phyloP scores from a whole-genome alignment of 768 basidiomycete species.

The Phanerodontia chrysosporium region DNA sequence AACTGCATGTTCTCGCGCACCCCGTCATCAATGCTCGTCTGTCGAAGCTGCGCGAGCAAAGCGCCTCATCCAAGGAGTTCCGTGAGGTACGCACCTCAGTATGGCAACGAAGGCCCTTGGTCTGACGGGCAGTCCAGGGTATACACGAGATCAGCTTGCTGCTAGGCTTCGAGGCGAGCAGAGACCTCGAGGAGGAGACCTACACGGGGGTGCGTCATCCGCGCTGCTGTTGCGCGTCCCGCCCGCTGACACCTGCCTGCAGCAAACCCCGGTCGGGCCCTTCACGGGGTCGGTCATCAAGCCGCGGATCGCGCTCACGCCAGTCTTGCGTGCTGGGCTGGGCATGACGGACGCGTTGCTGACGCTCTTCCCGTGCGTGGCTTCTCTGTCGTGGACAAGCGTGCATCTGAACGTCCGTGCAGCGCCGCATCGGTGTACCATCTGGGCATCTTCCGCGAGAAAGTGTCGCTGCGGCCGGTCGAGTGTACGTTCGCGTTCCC shows the following conservation, averaged over 20 bases:
- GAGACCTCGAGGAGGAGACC: slow-evolving; percentile 55
- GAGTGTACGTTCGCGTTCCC: slow-evolving; percentile 56
- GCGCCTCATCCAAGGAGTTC: slow-evolving; percentile 69
- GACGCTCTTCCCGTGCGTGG: slow-evolving; percentile 69
- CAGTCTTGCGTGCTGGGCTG: slow-evolving; percentile 88
- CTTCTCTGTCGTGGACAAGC: slow-evolving; percentile 25
- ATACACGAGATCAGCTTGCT: slow-evolving; percentile 72
- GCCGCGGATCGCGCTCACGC: slow-evolving; percentile 78
- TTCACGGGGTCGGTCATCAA: slow-evolving; percentile 78
- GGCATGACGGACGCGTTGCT: slow-evolving; percentile 91
- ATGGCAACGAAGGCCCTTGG: background rate
- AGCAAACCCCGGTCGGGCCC: slow-evolving; percentile 76
- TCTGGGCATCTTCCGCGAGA: slow-evolving; percentile 86
- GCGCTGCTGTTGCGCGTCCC: background rate
- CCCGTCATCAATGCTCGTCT: slow-evolving; percentile 72
- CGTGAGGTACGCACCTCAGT: slow-evolving; percentile 50
- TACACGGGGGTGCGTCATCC: slow-evolving; percentile 59
- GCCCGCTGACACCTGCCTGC: background rate
- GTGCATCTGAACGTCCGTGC: background rate
- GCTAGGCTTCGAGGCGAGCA: slow-evolving; percentile 80
- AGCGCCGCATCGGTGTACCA: slow-evolving; percentile 86
- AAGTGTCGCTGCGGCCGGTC: slow-evolving; percentile 82
- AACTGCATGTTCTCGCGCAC: slow-evolving; percentile 57
- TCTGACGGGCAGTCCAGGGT: slow-evolving; percentile 42
- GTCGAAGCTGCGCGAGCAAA: slow-evolving; percentile 60